These are phyloP conservation scores for Biscogniauxia sp. DNA, from an alignment of 2,329 filamentous ascomycete species.

Conservation along the genomic window DNA sequence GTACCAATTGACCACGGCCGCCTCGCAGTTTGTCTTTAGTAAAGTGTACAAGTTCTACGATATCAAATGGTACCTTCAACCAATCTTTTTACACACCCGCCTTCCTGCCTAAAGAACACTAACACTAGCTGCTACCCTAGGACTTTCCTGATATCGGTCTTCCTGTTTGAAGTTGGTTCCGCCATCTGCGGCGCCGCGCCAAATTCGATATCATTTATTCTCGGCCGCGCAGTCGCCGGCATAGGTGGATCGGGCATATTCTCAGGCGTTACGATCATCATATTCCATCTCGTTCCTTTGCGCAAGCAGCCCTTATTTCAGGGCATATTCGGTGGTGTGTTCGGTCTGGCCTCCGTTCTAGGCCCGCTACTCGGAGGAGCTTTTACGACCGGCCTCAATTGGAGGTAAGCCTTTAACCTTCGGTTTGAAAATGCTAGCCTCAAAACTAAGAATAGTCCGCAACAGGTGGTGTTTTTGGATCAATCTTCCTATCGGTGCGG, in stretches of 20 bases:
- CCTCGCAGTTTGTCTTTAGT: conserved; percentile 50
- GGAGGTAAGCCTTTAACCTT: conserved; percentile 34
- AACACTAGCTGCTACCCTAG: conserved; percentile 33
- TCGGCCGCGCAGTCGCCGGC: conserved; percentile 55
- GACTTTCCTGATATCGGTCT: conserved; percentile 43
- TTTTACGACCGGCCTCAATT: conserved; percentile 45
- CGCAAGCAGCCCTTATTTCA: conserved; percentile 58
- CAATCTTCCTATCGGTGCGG: conserved; percentile 52
- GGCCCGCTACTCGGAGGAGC: conserved; percentile 53
- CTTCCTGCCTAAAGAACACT: too few relatives aligned
- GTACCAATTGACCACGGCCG: conserved; percentile 57
- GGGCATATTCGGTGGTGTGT: conserved; percentile 51
- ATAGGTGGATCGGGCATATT: conserved; percentile 55
- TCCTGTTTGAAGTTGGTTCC: conserved; percentile 53
- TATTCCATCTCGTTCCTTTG: conserved; percentile 56
- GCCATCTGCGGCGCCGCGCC: conserved; percentile 51
- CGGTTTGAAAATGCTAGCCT: conserved; percentile 3
- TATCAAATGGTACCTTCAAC: conserved; percentile 26
- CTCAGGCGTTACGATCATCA: conserved; percentile 52
- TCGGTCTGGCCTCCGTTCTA: conserved; percentile 49
- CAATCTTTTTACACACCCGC: too few relatives aligned
- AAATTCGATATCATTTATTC: conserved; percentile 49
- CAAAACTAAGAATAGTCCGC: not conserved
- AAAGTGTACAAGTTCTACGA: conserved; percentile 52
- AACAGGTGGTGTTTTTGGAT: conserved; percentile 53